phyloP scores from a whole-genome alignment of 139 green algal genomes.

The Chlamydomonas schloesseri region DNA sequence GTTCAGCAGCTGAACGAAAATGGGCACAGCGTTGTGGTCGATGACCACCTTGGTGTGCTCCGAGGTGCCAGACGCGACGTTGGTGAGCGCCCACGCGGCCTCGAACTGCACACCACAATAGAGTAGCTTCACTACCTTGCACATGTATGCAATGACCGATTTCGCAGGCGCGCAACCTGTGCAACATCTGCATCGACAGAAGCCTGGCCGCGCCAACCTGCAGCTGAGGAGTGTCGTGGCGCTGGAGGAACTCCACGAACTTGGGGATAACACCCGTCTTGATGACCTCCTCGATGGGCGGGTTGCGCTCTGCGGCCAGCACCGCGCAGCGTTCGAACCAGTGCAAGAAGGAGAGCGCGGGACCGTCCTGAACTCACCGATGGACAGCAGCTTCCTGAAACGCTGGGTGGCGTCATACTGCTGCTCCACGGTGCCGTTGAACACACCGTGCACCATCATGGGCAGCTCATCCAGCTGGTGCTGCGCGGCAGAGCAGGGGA shows the following conservation, averaged over 20 bases:
- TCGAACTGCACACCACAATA: conserved; percentile 87
- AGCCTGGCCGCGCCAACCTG: conserved; percentile 63
- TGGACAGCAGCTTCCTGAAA: conserved; percentile 99
- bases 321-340: not conserved
- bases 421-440: conserved; percentile 79
- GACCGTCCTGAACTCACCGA: conserved; percentile 69
- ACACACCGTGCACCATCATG: conserved; percentile 94
- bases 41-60: conserved; percentile 99
- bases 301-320: conserved; percentile 88
- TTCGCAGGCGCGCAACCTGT: not conserved
- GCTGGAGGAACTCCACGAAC: conserved; percentile 97
- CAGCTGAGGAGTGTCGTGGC: conserved; percentile 85
- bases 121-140: too few relatives aligned
- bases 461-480: conserved; percentile 94
- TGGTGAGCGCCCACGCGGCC: conserved; percentile 99
- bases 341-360: not conserved
- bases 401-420: conserved; percentile 97
- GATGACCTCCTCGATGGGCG: conserved; percentile 99
- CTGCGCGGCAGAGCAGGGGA: not conserved
- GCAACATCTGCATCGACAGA: not conserved
- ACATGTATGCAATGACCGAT: too few relatives aligned
- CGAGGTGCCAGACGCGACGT: conserved; percentile 97
- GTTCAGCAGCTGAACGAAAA: conserved; percentile 96
- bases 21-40: conserved; percentile 94
- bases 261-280: conserved; percentile 93